Percentiles rank a stretch among this genome's conserved stretches.
phyloP scores from a whole-genome alignment of 768 basidiomycete genomes.

The Cystobasidiopsis lactophilus region DNA sequence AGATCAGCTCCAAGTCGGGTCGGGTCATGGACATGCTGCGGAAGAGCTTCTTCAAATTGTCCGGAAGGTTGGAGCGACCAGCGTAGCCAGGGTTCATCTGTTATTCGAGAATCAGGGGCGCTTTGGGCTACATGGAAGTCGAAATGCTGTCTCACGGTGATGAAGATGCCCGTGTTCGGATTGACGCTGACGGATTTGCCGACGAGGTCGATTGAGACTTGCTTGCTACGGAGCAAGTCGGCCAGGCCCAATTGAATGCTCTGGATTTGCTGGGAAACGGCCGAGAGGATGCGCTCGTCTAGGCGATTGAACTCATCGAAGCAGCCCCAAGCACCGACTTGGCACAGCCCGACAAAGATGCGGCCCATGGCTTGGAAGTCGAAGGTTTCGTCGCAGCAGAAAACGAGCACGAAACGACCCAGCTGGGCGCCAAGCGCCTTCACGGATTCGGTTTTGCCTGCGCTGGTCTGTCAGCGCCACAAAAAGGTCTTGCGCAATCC shows the following conservation, averaged over 20 bases:
- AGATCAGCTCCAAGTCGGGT: constrained; percentile 92
- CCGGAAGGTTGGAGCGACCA: constrained; percentile 52
- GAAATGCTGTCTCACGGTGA: constrained; percentile 23
- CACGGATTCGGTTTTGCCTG: constrained; percentile 96
- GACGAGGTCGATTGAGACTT: constrained; percentile 80
- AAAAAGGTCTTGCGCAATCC: background rate
- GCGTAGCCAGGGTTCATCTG: constrained; percentile 78
- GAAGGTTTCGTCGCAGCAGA: constrained; percentile 98
- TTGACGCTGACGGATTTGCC: constrained; percentile 85
- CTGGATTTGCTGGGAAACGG: constrained; percentile 97
- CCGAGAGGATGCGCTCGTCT: constrained; percentile 90
- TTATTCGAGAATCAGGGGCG: background rate
- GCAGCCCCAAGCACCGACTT: constrained; percentile 94
- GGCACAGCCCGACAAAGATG: constrained; percentile 93
- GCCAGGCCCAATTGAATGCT: constrained; percentile 83
- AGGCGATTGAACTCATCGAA: constrained; percentile 96
- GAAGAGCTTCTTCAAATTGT: constrained; percentile 29
- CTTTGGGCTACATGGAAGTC: too few relatives aligned
- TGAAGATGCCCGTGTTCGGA: constrained; percentile 94
- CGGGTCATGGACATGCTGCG: constrained; percentile 94
- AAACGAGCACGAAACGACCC: constrained; percentile 97
- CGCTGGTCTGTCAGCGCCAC: background rate
- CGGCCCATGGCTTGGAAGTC: constrained; percentile 99
- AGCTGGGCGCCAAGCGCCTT: constrained; percentile 95
- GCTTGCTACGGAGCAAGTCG: constrained; percentile 57